Conservation (phyloP, 306 rosid genomes). For the Vicia faba region DNA sequence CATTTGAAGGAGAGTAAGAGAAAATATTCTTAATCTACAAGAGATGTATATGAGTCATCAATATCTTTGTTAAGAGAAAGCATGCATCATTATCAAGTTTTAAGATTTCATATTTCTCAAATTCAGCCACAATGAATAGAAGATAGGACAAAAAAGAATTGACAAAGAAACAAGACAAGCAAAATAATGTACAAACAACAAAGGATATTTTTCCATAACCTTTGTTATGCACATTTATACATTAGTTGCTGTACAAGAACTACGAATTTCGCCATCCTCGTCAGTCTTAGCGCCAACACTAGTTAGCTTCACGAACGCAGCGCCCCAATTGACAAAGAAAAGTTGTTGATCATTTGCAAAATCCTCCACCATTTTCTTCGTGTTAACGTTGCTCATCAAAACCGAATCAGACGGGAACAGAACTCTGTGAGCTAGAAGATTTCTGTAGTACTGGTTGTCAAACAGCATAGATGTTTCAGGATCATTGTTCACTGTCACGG, state of each 20-base stretch:
- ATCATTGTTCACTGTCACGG: slow-evolving; percentile 61
- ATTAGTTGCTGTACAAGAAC: slow-evolving; percentile 55
- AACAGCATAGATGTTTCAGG: slow-evolving; percentile 68
- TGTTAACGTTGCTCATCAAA: slow-evolving; percentile 47
- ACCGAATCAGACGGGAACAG: slow-evolving; percentile 82
- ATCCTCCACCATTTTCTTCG: slow-evolving; percentile 51
- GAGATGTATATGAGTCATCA: background rate
- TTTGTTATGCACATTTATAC: slow-evolving; percentile 30
- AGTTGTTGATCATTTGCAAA: slow-evolving; percentile 65
- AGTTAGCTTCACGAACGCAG: slow-evolving; percentile 70
- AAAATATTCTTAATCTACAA: background rate
- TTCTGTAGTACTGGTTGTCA: slow-evolving; percentile 73
- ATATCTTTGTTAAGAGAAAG: background rate
- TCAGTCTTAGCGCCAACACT: slow-evolving; percentile 62
- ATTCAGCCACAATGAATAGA: slow-evolving; percentile 11
- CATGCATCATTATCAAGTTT: background rate
- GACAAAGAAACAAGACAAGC: slow-evolving; percentile 6
- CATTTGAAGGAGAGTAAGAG: background rate
- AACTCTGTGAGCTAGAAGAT: slow-evolving; percentile 57
- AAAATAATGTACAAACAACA: background rate
- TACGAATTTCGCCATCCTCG: slow-evolving; percentile 70
- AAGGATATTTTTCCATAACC: background rate
- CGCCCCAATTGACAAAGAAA: slow-evolving; percentile 66
- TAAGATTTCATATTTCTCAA: background rate
- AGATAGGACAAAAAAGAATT: slow-evolving; percentile 8